A percentile compares a stretch with the other conserved stretches of the same genome.
phyloP scores from a whole-genome alignment of 495 filamentous ascomycete genomes.

The Stereocaulon alpinum region DNA sequence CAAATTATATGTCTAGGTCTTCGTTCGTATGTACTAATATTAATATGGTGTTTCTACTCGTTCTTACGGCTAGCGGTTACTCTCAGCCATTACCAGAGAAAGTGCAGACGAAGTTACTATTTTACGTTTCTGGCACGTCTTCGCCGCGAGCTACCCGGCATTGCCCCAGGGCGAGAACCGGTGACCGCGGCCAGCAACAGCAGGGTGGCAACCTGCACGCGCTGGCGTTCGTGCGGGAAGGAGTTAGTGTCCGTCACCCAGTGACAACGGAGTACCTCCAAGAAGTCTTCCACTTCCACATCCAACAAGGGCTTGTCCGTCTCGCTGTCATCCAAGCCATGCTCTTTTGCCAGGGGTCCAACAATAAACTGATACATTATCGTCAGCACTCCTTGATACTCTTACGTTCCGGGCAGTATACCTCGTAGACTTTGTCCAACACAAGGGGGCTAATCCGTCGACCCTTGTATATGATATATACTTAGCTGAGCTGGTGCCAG shows the following conservation, averaged over 20 bases:
- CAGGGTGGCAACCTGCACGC: slow-evolving; percentile 9
- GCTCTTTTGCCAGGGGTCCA: slow-evolving; percentile 6
- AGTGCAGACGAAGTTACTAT: no score
- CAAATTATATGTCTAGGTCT: no score
- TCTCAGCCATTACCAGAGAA: no score
- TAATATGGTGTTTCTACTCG: no score
- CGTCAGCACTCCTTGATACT: neutral
- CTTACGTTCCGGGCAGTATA: neutral
- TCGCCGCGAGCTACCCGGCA: no score
- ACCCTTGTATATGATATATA: slow-evolving; percentile 5
- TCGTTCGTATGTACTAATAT: no score
- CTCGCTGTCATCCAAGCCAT: slow-evolving; percentile 9
- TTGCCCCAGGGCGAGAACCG: no score
- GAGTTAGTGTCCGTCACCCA: slow-evolving; percentile 13
- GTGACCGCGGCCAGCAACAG: slow-evolving; percentile 4
- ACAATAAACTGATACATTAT: neutral
- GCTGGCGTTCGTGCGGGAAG: slow-evolving; percentile 14
- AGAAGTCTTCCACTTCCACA: slow-evolving; percentile 10
- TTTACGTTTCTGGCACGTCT: no score
- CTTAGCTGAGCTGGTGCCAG: slow-evolving; percentile 10
- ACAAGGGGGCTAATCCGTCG: neutral
- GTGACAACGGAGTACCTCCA: slow-evolving; percentile 11
- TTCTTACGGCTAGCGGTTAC: no score
- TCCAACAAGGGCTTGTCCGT: slow-evolving; percentile 12
- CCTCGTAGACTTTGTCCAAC: neutral